phyloP scores from a whole-genome alignment of 192 early-diverging fungal genomes.

The Entophlyctis luteolus region DNA sequence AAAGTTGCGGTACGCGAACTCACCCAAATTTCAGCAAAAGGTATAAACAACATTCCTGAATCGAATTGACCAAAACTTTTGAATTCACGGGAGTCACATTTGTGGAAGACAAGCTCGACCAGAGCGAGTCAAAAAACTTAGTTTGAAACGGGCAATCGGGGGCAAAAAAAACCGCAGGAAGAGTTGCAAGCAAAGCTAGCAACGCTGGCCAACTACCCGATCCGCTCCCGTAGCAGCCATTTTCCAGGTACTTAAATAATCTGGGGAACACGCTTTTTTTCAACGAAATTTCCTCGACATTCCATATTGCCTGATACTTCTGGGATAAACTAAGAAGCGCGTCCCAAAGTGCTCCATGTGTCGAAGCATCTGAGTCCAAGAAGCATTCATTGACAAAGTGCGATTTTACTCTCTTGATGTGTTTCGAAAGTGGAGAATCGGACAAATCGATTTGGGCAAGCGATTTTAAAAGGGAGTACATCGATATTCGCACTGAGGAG shows the following conservation, averaged over 20 bases:
- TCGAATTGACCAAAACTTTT: conserved; percentile 53
- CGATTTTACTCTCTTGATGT: not conserved
- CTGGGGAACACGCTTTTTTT: conserved; percentile 3
- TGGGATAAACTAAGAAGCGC: conserved; percentile 74
- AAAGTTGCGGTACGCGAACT: not conserved
- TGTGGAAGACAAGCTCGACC: conserved; percentile 49
- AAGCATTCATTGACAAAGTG: conserved; percentile 50
- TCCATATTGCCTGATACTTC: conserved; percentile 34
- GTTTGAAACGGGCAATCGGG: conserved; percentile 42
- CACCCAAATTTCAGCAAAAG: conserved; percentile 23
- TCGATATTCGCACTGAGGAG: conserved; percentile 53
- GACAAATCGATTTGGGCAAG: conserved; percentile 5
- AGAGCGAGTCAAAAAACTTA: conserved; percentile 60
- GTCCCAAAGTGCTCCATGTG: conserved; percentile 83
- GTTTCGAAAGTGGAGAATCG: conserved; percentile 6
- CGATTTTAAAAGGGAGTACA: conserved; percentile 58
- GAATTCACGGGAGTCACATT: conserved; percentile 48
- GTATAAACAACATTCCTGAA: conserved; percentile 61
- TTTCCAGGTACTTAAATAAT: conserved; percentile 66
- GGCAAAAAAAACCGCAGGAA: conserved; percentile 51
- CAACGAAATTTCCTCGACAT: not conserved
- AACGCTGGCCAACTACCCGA: conserved; percentile 72
- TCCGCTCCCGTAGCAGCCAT: conserved; percentile 62
- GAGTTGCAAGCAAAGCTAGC: conserved; percentile 63
- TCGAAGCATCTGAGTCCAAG: conserved; percentile 66